These are phyloP conservation scores for Aspergillus egyptiacus DNA, from an alignment of 495 filamentous ascomycete species.

Conservation along the genomic window DNA sequence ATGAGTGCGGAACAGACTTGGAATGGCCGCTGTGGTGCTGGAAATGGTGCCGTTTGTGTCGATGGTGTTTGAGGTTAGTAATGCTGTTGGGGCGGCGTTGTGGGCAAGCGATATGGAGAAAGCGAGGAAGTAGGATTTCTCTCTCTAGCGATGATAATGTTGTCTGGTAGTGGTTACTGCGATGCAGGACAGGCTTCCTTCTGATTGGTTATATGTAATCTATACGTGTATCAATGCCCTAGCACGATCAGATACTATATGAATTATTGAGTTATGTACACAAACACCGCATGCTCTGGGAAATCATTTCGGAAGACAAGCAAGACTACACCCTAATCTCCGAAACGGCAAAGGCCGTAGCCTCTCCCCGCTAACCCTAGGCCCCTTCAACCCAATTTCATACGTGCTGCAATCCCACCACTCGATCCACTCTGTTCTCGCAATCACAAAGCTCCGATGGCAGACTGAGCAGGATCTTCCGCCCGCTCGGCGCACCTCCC, in stretches of 20 bases:
- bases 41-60: constrained; percentile 82
- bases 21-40: constrained; percentile 65
- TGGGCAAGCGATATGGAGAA: constrained; percentile 92
- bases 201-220: too few relatives aligned
- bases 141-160: background rate
- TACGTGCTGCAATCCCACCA: constrained; percentile 55
- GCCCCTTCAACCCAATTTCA: constrained; percentile 41
- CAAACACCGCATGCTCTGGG: too few relatives aligned
- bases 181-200: too few relatives aligned
- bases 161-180: background rate
- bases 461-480: constrained; percentile 58
- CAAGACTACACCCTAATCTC: constrained; percentile 59
- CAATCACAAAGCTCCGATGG: constrained; percentile 48
- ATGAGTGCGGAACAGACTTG: constrained; percentile 53
- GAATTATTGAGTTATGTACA: too few relatives aligned
- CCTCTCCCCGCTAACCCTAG: constrained; percentile 29
- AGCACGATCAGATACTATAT: too few relatives aligned
- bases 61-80: constrained; percentile 84
- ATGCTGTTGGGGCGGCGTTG: constrained; percentile 84
- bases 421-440: constrained; percentile 65
- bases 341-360: constrained; percentile 55
- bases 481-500: constrained; percentile 42
- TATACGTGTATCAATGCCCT: too few relatives aligned
- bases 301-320: constrained; percentile 44
- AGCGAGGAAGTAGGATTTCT: constrained; percentile 19